These are phyloP conservation scores for Aspergillus piperis DNA, from an alignment of 2,329 filamentous ascomycete genomes.

Conservation along the genomic window DNA sequence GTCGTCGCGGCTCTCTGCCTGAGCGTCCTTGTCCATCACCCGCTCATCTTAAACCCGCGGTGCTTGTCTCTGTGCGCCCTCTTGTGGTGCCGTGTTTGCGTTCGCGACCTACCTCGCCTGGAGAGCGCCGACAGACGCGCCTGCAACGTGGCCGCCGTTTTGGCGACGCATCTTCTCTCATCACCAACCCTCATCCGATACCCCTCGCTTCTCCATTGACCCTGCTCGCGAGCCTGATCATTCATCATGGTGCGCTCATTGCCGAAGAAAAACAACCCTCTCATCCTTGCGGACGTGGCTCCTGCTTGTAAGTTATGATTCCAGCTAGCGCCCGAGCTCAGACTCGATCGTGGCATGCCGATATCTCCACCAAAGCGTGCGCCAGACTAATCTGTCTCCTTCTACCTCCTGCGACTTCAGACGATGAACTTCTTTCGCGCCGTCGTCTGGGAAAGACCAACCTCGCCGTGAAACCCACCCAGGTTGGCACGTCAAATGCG, in stretches of 20 bases:
- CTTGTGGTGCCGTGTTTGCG: conserved; percentile 15
- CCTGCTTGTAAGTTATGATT: conserved; percentile 46
- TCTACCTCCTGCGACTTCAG: conserved; percentile 44
- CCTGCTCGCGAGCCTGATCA: conserved; percentile 3
- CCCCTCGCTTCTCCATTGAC: conserved; percentile 13
- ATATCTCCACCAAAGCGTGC: conserved; percentile 1
- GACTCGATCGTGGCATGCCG: neutral
- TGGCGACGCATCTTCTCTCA: conserved; percentile 33
- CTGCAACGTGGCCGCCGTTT: conserved; percentile 48
- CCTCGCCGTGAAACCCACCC: conserved; percentile 77
- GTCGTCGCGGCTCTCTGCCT: conserved; percentile 17
- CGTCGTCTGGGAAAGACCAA: conserved; percentile 92
- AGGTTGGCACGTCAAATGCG: conserved; percentile 69
- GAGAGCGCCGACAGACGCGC: conserved; percentile 36
- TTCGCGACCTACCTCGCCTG: conserved; percentile 23
- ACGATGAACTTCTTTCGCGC: conserved; percentile 73
- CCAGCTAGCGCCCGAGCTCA: conserved; percentile 20
- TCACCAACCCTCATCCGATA: conserved; percentile 16
- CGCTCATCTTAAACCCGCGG: conserved; percentile 14
- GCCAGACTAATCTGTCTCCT: conserved; percentile 20
- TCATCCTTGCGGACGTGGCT: conserved; percentile 45
- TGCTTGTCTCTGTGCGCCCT: conserved; percentile 10
- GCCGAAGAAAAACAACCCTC: conserved; percentile 50
- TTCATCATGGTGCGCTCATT: conserved; percentile 46
- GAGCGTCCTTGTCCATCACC: neutral